phyloP scores from a whole-genome alignment of 106 monocot genomes.

The Dioscorea zingiberensis region DNA sequence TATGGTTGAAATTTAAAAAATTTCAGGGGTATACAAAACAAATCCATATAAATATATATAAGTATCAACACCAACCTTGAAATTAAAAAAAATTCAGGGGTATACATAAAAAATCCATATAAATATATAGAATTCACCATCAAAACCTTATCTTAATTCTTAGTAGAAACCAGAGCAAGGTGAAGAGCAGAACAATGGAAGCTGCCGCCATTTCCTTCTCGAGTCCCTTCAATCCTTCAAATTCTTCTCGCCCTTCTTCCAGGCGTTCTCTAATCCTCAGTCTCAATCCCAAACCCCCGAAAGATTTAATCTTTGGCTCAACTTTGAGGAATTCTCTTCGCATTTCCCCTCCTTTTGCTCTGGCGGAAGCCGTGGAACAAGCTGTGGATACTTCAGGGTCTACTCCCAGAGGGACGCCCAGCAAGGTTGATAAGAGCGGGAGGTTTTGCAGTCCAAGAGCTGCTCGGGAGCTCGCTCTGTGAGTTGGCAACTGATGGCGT shows the following conservation, averaged over 20 bases:
- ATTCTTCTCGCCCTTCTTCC: constrained; percentile 11
- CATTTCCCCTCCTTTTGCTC: constrained; percentile 6
- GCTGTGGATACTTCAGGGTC: constrained; percentile 2
- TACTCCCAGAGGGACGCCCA: constrained; percentile 4
- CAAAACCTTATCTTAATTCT: no score
- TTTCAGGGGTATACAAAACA: no score
- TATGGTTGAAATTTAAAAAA: no score
- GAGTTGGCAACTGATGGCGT: constrained; percentile 31
- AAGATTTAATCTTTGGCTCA: constrained; percentile 6
- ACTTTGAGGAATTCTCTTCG: constrained; percentile 3
- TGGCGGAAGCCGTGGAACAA: constrained; percentile 29
- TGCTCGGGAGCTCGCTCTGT: constrained; percentile 91
- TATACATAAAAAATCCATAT: no score
- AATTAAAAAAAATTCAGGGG: no score
- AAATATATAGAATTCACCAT: no score
- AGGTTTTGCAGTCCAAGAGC: constrained; percentile 89
- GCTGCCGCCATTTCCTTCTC: constrained; percentile 28
- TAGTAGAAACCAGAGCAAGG: no score
- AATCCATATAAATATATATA: no score
- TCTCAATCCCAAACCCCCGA: constrained; percentile 18
- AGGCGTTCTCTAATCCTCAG: constrained; percentile 14
- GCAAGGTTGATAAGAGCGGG: constrained; percentile 61
- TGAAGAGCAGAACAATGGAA: no score
- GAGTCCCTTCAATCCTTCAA: constrained; percentile 30
- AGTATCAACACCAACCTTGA: no score